Conservation (phyloP, 2,329 filamentous ascomycete genomes). For the Ophiostoma sp. region DNA sequence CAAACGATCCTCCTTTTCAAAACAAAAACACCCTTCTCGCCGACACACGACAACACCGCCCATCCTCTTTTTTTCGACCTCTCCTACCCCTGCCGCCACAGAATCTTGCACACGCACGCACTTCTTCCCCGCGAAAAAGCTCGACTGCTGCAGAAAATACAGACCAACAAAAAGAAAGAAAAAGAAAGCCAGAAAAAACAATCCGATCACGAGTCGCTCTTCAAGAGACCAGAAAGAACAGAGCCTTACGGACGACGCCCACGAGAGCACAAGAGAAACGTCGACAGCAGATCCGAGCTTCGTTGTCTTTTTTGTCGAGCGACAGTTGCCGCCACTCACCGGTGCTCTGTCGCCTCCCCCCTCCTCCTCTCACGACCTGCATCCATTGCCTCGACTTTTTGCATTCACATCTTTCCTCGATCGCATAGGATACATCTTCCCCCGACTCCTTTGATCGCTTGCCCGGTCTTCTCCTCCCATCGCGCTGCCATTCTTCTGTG, state of each 20-base stretch:
- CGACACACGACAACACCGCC: background rate
- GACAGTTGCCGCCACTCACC: constrained; percentile 5
- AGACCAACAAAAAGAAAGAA: background rate
- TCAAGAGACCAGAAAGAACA: background rate
- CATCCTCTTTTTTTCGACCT: background rate
- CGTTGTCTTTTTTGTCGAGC: constrained; percentile 8
- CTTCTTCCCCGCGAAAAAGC: background rate
- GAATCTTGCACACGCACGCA: constrained; percentile 4
- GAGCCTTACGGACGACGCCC: background rate
- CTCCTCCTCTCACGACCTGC: background rate
- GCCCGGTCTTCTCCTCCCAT: background rate
- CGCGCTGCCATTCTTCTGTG: background rate
- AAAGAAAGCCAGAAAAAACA: background rate
- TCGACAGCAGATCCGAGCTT: background rate
- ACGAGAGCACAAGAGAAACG: background rate
- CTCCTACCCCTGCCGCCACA: constrained; percentile 7
- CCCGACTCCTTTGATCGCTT: background rate
- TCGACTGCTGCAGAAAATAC: too few species aligned
- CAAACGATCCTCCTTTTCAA: background rate
- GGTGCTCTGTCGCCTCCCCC: constrained; percentile 11
- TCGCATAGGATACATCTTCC: background rate
- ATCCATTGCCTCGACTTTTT: background rate
- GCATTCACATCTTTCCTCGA: background rate
- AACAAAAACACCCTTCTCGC: background rate
- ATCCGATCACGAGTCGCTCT: background rate